Conservation (phyloP, 2,329 filamentous ascomycete genomes). For the Cladobotryum protrusum region DNA sequence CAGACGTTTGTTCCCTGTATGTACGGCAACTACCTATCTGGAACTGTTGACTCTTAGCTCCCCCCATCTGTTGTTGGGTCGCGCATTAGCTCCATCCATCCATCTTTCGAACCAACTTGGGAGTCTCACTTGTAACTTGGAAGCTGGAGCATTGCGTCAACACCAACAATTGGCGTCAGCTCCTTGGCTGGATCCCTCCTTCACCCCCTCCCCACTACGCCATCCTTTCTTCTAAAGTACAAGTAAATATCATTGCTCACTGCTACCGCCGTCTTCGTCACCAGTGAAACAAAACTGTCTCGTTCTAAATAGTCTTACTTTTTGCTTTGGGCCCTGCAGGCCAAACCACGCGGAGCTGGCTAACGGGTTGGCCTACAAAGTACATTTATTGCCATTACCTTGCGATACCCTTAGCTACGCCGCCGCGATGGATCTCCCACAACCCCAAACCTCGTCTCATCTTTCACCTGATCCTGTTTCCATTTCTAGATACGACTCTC, state of each 20-base stretch:
- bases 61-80: background rate
- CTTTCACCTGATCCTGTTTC: constrained; percentile 17
- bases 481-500: constrained; percentile 4
- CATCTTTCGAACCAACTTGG: background rate
- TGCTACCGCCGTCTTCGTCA: background rate
- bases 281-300: background rate
- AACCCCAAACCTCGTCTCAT: constrained; percentile 15
- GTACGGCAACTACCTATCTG: background rate
- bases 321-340: background rate
- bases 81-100: background rate
- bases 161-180: background rate
- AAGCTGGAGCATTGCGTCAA: constrained; percentile 2
- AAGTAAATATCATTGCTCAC: background rate
- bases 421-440: constrained; percentile 27
- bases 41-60: background rate
- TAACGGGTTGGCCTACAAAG: background rate
- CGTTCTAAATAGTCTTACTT: background rate
- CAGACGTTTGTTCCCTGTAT: background rate
- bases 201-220: constrained; percentile 1
- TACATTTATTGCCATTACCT: background rate
- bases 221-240: background rate
- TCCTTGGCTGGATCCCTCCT: background rate
- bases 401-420: background rate
- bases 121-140: constrained; percentile 1
- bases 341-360: background rate